These are phyloP conservation scores for Pichia insulana DNA, from an alignment of 805 yeast genomes.

Conservation along the genomic window DNA sequence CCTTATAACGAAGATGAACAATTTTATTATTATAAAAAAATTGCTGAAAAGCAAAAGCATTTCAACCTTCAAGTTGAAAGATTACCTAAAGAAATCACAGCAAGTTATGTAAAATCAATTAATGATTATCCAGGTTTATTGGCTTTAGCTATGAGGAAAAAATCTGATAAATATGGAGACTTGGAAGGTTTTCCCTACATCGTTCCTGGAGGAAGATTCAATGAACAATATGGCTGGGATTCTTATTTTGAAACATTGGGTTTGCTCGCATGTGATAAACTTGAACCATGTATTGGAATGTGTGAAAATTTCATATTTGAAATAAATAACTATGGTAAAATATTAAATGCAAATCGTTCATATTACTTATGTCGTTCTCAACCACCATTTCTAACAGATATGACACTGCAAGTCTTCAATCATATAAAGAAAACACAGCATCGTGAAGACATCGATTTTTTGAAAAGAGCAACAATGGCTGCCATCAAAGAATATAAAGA, in stretches of 20 bases:
- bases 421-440: slow-evolving; percentile 34
- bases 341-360: slow-evolving; percentile 86
- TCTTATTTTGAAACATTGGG: slow-evolving; percentile 90
- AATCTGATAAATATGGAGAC: slow-evolving; percentile 23
- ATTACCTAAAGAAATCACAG: slow-evolving; percentile 66
- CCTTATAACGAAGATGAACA: slow-evolving; percentile 67
- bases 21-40: slow-evolving; percentile 52
- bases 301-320: slow-evolving; percentile 88
- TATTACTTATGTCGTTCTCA: slow-evolving; percentile 89
- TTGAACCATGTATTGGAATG: slow-evolving; percentile 79
- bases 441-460: slow-evolving; percentile 48
- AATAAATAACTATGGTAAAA: slow-evolving; percentile 83
- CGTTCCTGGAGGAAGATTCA: slow-evolving; percentile 96
- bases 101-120: slow-evolving; percentile 67
- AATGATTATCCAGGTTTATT: slow-evolving; percentile 80
- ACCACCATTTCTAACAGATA: slow-evolving; percentile 94
- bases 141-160: slow-evolving; percentile 61
- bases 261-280: slow-evolving; percentile 52
- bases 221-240: slow-evolving; percentile 97
- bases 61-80: slow-evolving; percentile 62
- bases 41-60: slow-evolving; percentile 47
- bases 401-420: slow-evolving; percentile 65
- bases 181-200: slow-evolving; percentile 70
- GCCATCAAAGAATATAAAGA: slow-evolving; percentile 80
- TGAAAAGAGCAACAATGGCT: slow-evolving; percentile 57